Evolutionary conservation across 768 basidiomycete genomes (phyloP).

Genomic region (Lactifluus hygrophoroides): DNA sequence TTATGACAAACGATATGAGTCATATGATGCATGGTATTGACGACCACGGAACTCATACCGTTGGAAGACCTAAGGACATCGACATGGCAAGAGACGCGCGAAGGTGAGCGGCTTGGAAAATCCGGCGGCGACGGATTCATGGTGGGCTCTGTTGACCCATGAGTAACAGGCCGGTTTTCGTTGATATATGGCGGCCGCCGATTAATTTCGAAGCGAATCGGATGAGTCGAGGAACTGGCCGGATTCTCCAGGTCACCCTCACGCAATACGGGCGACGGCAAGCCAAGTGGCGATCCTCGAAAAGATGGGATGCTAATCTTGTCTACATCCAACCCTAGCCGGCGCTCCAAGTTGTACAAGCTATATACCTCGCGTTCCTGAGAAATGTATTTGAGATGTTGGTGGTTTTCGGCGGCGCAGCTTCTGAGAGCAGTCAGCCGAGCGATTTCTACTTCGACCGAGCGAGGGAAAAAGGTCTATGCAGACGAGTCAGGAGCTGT

Average conservation of each 20-base stretch:
- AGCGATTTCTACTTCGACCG: constrained; percentile 56
- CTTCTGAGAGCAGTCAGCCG: constrained; percentile 13
- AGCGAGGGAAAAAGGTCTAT: constrained; percentile 81
- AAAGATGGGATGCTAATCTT: not conserved
- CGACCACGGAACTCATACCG: not conserved
- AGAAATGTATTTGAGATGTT: not conserved
- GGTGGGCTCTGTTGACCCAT: not conserved
- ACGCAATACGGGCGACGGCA: not conserved
- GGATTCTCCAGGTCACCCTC: not conserved
- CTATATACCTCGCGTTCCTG: not conserved
- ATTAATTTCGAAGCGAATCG: no score
- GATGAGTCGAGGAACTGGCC: no score
- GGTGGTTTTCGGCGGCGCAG: constrained; percentile 23
- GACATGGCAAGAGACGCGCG: not conserved
- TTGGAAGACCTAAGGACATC: constrained; percentile 1
- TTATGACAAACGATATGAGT: not conserved
- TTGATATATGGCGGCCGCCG: not conserved
- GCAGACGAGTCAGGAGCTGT: constrained; percentile 22
- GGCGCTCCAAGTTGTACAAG: not conserved
- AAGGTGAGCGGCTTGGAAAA: not conserved
- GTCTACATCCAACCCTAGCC: not conserved
- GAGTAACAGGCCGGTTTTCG: not conserved
- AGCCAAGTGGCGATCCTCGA: not conserved
- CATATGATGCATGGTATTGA: not conserved
- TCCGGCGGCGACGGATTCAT: not conserved